Base-by-base conservation (phyloP, 805 yeast species). In the Kodamaea restingae region DNA sequence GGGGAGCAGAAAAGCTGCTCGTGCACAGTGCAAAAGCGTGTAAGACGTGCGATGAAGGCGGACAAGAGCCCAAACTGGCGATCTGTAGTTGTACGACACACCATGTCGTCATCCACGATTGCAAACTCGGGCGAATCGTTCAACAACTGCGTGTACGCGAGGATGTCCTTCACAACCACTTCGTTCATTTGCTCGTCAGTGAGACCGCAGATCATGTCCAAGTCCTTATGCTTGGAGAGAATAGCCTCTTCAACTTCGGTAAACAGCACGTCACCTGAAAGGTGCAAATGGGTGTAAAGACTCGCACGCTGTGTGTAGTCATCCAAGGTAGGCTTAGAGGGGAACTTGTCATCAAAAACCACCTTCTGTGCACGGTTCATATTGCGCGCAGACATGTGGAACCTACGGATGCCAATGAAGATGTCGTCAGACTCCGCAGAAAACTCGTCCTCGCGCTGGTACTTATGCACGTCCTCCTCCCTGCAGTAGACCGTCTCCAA, bases 401-500 rank as follows among this genome's bases (percentile, higher is more conserved):
- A 61, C 37, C 31, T 20, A 7, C 54, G 34, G 25, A 51, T 47
- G 9, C 61, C 61, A 10, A 47, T 44, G 39, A 56, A 55, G 15
- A 56, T 51, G 32, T 51, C 50, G 39, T 56, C 61, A 5, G 51
- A 44, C 11, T 54, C 54, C 2, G 33, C 36, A 7, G 36, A 27
- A 9, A 26, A 11, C 18, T 49, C 55, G 4, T 43, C 47, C 5
- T 55, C 41, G 14, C 40, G 44, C 27, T 49, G 46, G 47, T 54
- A 61, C 38, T 51, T 44, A 24, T 40, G 47, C 14, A 55, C 49
- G 22, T 75, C 78, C 20, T 64, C 66, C 15, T 63, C 61, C 10
- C 62, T 60, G 21, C 73, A 69, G 81, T 87, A 88, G 31, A 88
- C 53, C 17, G 72, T 67, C 56, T 88, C 96, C 54, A 90, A 68